Conservation (phyloP, 345 rosid species). For the Psidium friedrichsthalianum region DNA sequence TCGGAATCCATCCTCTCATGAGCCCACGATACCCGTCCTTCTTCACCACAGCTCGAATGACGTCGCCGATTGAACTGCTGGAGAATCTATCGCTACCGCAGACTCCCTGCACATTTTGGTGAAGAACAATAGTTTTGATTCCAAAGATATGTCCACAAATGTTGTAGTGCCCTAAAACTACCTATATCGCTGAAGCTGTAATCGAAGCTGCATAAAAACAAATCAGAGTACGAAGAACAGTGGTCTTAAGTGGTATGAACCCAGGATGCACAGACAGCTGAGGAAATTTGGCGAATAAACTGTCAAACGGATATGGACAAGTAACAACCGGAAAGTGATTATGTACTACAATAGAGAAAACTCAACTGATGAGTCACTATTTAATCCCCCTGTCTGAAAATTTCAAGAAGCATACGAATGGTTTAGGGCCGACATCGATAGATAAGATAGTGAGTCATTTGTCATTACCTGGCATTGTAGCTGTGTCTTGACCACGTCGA, state of each 20-base stretch:
- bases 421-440: neutral
- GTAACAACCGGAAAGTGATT: neutral
- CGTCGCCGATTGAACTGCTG: slow-evolving; percentile 59
- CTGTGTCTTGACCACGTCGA: slow-evolving; percentile 92
- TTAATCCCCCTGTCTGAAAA: neutral
- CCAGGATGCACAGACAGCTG: neutral
- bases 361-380: neutral
- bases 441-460: neutral
- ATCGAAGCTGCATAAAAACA: neutral
- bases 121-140: neutral
- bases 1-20: slow-evolving; percentile 91
- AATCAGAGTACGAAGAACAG: neutral
- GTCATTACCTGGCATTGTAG: slow-evolving; percentile 91
- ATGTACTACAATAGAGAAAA: neutral
- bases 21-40: slow-evolving; percentile 88
- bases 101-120: slow-evolving; percentile 51
- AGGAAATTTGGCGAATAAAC: neutral
- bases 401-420: neutral
- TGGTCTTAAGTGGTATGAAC: neutral
- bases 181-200: neutral
- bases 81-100: slow-evolving; percentile 90
- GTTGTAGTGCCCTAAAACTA: neutral
- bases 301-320: neutral
- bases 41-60: slow-evolving; percentile 42
- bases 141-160: neutral